Evolutionary conservation across 2,329 filamentous ascomycete species (phyloP).

Genomic region (Phoma sp.): DNA sequence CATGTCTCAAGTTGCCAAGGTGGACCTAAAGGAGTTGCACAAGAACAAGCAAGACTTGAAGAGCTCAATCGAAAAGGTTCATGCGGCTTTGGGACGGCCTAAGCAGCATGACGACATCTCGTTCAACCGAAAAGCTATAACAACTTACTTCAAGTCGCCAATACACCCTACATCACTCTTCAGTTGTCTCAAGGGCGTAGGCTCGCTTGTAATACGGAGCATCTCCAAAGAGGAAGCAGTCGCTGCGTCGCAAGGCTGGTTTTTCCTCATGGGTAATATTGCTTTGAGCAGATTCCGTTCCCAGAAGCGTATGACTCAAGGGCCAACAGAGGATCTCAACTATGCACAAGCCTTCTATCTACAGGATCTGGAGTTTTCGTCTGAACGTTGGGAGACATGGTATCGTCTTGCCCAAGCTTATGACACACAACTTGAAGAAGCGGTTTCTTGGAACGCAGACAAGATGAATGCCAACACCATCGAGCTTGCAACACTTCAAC

Average conservation of each 20-base stretch:
- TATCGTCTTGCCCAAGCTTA: constrained; percentile 86
- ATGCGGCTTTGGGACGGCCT: constrained; percentile 77
- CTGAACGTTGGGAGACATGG: constrained; percentile 88
- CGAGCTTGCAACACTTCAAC: constrained; percentile 77
- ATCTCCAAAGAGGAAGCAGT: constrained; percentile 69
- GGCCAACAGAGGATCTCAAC: constrained; percentile 82
- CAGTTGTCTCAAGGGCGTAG: constrained; percentile 77
- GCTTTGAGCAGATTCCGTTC: constrained; percentile 83
- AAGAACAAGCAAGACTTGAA: constrained; percentile 95
- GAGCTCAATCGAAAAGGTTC: constrained; percentile 88
- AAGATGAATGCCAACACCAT: constrained; percentile 84
- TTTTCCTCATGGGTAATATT: constrained; percentile 87
- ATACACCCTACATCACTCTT: constrained; percentile 83
- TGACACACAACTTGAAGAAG: constrained; percentile 86
- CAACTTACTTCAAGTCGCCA: constrained; percentile 79
- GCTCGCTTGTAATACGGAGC: constrained; percentile 51
- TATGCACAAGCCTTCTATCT: constrained; percentile 80
- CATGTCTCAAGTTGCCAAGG: constrained; percentile 77
- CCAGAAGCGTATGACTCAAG: constrained; percentile 77
- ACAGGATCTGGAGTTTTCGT: constrained; percentile 81
- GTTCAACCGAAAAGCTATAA: constrained; percentile 86
- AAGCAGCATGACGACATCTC: constrained; percentile 80
- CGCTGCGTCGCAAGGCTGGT: constrained; percentile 85
- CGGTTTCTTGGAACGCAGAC: constrained; percentile 85
- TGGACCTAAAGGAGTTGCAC: constrained; percentile 87